These are phyloP conservation scores for Zygoascus flipseniorum DNA, from an alignment of 805 yeast genomes.

Conservation along the genomic window DNA sequence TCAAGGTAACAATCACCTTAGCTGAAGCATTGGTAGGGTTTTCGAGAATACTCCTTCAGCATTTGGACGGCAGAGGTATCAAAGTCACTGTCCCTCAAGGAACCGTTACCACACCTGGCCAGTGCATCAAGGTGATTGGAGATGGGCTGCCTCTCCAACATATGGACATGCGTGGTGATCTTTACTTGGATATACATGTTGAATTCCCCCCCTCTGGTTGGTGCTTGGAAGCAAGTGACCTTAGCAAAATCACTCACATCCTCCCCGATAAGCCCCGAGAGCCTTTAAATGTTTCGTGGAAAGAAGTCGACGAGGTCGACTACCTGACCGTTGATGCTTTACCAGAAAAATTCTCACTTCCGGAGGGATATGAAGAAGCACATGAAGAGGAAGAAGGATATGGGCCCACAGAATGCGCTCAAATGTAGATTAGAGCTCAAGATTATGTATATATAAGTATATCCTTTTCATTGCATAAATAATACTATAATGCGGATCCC, in stretches of 20 bases:
- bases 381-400: background rate
- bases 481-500: background rate
- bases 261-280: conserved; percentile 17
- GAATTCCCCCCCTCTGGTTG: conserved; percentile 82
- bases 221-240: conserved; percentile 67
- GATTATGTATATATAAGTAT: background rate
- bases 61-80: conserved; percentile 72
- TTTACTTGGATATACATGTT: conserved; percentile 60
- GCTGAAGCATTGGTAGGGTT: conserved; percentile 85
- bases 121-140: conserved; percentile 48
- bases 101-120: conserved; percentile 64
- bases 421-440: background rate
- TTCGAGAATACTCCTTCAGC: conserved; percentile 50
- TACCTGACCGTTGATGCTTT: conserved; percentile 1
- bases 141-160: conserved; percentile 78
- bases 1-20: conserved; percentile 52
- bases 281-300: conserved; percentile 10
- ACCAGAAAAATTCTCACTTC: background rate
- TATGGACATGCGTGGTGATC: conserved; percentile 46
- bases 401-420: background rate
- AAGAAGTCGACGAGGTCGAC: conserved; percentile 20
- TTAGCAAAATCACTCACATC: conserved; percentile 18
- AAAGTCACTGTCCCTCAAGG: conserved; percentile 63
- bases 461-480: background rate
- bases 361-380: conserved; percentile 2